Conservation (phyloP, 2,329 filamentous ascomycete genomes). For the Calonectria montana region DNA sequence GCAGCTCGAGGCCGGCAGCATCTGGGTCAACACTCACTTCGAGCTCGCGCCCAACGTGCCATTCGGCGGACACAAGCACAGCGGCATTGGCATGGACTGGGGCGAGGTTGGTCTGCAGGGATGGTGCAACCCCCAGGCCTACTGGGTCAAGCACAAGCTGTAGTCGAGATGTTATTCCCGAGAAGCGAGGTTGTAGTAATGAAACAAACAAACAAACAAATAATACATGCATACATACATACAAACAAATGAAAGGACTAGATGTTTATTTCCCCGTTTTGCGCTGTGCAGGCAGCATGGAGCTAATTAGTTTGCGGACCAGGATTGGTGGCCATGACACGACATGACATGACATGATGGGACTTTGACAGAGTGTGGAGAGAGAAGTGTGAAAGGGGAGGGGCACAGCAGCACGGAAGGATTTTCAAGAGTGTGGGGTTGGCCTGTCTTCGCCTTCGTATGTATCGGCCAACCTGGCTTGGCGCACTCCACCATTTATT, state of each 20-base stretch:
- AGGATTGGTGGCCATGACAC: neutral
- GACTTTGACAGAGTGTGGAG: neutral
- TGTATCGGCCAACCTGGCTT: neutral
- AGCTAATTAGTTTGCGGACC: too few species aligned
- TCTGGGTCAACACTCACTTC: conserved; percentile 69
- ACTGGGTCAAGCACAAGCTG: conserved; percentile 21
- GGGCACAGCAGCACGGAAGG: too few species aligned
- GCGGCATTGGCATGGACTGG: conserved; percentile 61
- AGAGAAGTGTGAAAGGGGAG: too few species aligned
- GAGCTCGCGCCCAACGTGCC: conserved; percentile 51
- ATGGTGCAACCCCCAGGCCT: conserved; percentile 24
- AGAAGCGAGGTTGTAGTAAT: neutral
- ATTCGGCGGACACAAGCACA: conserved; percentile 64
- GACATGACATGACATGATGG: neutral
- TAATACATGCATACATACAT: too few species aligned
- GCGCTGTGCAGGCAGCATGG: too few species aligned
- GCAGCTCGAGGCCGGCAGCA: conserved; percentile 66
- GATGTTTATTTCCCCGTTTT: neutral
- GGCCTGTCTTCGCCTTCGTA: neutral
- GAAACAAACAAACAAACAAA: neutral
- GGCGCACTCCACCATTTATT: too few species aligned
- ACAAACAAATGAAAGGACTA: too few species aligned
- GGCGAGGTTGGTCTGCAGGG: conserved; percentile 42
- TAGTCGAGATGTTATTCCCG: neutral
- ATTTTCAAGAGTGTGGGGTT: neutral